phyloP scores from a whole-genome alignment of 345 rosid species.

The Salix suchowensis region DNA sequence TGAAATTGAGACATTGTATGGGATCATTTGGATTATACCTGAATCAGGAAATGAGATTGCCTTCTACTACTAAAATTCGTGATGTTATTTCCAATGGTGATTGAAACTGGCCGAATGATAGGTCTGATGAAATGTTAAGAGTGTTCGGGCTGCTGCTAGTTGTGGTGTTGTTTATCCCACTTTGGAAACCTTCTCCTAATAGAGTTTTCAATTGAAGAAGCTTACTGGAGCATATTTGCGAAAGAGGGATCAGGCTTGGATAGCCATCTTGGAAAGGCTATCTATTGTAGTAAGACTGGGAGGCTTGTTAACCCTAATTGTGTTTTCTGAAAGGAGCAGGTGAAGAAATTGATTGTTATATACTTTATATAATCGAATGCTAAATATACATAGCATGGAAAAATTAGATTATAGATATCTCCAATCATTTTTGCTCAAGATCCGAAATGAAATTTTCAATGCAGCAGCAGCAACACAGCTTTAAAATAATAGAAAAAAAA shows the following conservation, averaged over 20 bases:
- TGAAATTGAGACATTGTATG: neutral
- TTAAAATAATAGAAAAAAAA: too few species aligned
- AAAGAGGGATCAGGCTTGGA: neutral
- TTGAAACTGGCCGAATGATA: neutral
- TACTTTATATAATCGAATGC: too few species aligned
- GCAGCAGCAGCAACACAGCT: too few species aligned
- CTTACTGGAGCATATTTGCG: too few species aligned
- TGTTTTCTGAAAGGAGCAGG: neutral
- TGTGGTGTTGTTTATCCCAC: neutral
- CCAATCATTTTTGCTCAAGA: too few species aligned
- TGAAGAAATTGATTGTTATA: neutral
- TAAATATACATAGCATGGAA: too few species aligned
- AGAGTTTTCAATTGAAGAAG: too few species aligned
- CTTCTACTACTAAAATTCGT: neutral
- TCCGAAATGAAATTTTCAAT: too few species aligned
- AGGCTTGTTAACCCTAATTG: neutral
- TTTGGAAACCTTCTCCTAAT: too few species aligned
- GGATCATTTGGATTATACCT: neutral
- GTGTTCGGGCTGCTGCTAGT: neutral
- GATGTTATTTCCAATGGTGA: neutral
- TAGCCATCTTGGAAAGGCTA: neutral
- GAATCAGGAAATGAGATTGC: neutral
- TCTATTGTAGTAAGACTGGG: neutral
- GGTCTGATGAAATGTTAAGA: too few species aligned
- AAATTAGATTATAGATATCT: neutral